These are phyloP conservation scores for Microdochium bolleyi DNA, from an alignment of 2,329 filamentous ascomycete species.

Conservation along the genomic window DNA sequence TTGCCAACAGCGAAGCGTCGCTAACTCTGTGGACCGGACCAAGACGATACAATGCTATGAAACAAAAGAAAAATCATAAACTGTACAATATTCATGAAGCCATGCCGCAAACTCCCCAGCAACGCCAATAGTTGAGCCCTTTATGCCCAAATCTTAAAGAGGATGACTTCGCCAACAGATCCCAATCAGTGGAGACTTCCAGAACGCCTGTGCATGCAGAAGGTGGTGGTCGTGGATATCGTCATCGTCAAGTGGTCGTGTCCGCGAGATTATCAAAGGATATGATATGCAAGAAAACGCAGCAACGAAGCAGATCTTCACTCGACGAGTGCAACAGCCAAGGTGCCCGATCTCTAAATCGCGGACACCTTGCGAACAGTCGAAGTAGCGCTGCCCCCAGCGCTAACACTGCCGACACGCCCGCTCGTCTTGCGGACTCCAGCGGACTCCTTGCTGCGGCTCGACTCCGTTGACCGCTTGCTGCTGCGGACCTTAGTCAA, in stretches of 20 bases:
- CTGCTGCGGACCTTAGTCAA: conserved; percentile 60
- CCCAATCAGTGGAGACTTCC: neutral
- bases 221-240: neutral
- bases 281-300: neutral
- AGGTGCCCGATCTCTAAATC: conserved; percentile 16
- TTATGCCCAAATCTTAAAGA: neutral
- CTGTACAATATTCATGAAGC: neutral
- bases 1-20: too few species aligned
- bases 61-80: neutral
- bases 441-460: conserved; percentile 40
- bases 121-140: neutral
- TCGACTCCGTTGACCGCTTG: conserved; percentile 43
- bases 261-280: neutral
- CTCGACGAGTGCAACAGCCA: neutral
- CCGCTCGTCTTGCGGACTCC: conserved; percentile 61
- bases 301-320: neutral
- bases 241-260: neutral
- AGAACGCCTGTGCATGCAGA: neutral
- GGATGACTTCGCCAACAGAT: neutral
- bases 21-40: neutral
- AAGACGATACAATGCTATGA: neutral
- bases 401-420: conserved; percentile 51
- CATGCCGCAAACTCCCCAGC: neutral
- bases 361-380: conserved; percentile 47
- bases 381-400: conserved; percentile 32